Conservation (phyloP, 768 basidiomycete genomes). For the Panaeolus papilionaceus region DNA sequence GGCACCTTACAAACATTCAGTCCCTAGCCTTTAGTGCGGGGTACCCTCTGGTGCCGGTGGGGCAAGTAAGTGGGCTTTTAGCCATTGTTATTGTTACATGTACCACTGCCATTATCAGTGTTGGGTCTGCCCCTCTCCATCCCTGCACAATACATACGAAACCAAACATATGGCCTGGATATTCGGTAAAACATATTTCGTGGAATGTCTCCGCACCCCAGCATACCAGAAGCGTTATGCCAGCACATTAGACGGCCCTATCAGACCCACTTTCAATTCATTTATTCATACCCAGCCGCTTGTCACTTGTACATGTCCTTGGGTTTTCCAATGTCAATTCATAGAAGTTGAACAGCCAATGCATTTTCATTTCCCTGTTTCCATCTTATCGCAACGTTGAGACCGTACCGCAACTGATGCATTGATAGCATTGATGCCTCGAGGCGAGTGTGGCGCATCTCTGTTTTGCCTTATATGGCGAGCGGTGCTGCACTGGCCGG, state of each 20-base stretch:
- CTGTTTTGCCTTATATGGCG: not conserved
- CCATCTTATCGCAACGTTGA: not conserved
- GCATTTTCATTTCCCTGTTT: conserved; percentile 10
- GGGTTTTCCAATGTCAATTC: conserved; percentile 1
- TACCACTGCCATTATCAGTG: not conserved
- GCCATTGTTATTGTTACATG: not conserved
- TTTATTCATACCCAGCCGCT: not conserved
- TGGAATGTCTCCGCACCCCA: conserved; percentile 7
- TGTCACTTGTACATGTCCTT: not conserved
- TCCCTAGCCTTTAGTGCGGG: not conserved
- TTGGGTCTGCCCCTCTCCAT: not conserved
- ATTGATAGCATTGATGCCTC: conserved; percentile 4
- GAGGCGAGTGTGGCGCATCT: conserved; percentile 13
- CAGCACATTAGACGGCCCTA: not conserved
- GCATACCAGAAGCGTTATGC: conserved; percentile 1
- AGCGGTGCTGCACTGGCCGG: not conserved
- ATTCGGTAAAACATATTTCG: conserved; percentile 4
- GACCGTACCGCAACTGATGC: not conserved
- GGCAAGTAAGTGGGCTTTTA: not conserved
- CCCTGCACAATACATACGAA: not conserved
- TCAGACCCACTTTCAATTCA: not conserved
- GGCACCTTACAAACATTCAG: not conserved
- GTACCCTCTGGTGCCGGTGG: conserved; percentile 13
- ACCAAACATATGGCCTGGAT: not conserved
- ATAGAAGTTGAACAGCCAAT: not conserved